Percentiles rank a stretch among this genome's conserved stretches.
These are phyloP conservation scores for Calonectria ilicicola DNA, from an alignment of 2,329 filamentous ascomycete species.

Conservation along the genomic window DNA sequence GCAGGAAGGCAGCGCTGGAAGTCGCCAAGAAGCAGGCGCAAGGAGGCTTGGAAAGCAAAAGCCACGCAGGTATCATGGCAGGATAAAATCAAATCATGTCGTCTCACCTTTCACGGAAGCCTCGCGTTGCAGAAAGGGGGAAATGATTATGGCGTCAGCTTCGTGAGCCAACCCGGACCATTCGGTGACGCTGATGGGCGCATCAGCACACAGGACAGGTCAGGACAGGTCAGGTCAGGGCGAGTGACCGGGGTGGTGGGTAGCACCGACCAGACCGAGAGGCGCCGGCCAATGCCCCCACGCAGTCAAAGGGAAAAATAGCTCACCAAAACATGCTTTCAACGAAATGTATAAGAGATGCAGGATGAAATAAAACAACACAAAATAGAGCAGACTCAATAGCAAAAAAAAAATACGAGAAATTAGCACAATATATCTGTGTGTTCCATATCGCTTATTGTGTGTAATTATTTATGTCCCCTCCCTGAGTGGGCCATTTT, in stretches of 20 bases:
- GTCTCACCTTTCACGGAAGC: constrained; percentile 35
- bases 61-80: constrained; percentile 6
- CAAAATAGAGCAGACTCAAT: too few species aligned
- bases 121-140: constrained; percentile 31
- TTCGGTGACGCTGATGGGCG: constrained; percentile 36
- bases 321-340: too few species aligned
- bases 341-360: too few species aligned
- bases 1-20: neutral
- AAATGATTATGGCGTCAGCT: constrained; percentile 45
- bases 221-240: constrained; percentile 11
- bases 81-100: constrained; percentile 30
- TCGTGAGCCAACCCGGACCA: constrained; percentile 37
- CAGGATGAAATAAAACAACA: too few species aligned
- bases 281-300: neutral
- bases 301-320: too few species aligned
- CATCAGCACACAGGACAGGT: constrained; percentile 25
- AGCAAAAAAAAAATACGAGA: too few species aligned
- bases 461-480: too few species aligned
- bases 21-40: constrained; percentile 9
- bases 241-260: constrained; percentile 14
- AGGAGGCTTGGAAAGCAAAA: constrained; percentile 13
- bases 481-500: too few species aligned
- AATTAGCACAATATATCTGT: too few species aligned
- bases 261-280: neutral
- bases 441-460: too few species aligned